Base-by-base conservation (phyloP, 2,329 filamentous ascomycete species). In the Reticulascus tulasneorum region DNA sequence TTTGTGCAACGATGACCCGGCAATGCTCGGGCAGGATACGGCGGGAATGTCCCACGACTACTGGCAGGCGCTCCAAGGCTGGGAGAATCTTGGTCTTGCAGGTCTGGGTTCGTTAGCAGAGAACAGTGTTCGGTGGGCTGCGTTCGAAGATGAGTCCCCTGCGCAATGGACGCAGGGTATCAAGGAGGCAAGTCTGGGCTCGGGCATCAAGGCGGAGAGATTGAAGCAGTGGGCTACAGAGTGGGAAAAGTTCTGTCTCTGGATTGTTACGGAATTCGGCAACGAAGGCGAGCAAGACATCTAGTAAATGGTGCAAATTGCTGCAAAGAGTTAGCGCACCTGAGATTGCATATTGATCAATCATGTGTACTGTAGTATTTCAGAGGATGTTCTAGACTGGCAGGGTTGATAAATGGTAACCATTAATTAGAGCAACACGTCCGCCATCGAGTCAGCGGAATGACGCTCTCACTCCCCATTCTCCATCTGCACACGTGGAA, bases 31-130 rank as follows among this genome's bases (percentile, higher is more conserved):
- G 9, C 84, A 90, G 50, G 84, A 83, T 33, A 74, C 71, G 12
- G 82, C 77, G 24, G 85, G 84, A n/a, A 76, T 88, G 68, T 87
- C 82, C 5, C 84, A 90, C 58, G 86, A 93, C 58, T 91, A 90
- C 62, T 94, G 86, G 86, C 85, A 89, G 60, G 82, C 83, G 3
- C 64, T 94, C 24, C 86, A 93, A 59, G 86, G 84, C 0, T 88
- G 86, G 75, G 80, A 91, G 45, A 90, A 88, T 51, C 73, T 93
- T 7, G 88, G 86, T 3, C 67, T 94, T 6, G 84, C 83, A 15
- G 87, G 86, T 0, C 62, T 94, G 33, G 88, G 83, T 1, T 82
- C 79, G 37, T 67, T 94, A 52, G 87, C 86, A 2, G 86, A 94
- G 67, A 94, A 93, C 54, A 89, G 84, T 44, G 78, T 94, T 34